Base-by-base conservation (phyloP, 176 grass and related monocot genomes). In the Bothriochloa decipiens region DNA sequence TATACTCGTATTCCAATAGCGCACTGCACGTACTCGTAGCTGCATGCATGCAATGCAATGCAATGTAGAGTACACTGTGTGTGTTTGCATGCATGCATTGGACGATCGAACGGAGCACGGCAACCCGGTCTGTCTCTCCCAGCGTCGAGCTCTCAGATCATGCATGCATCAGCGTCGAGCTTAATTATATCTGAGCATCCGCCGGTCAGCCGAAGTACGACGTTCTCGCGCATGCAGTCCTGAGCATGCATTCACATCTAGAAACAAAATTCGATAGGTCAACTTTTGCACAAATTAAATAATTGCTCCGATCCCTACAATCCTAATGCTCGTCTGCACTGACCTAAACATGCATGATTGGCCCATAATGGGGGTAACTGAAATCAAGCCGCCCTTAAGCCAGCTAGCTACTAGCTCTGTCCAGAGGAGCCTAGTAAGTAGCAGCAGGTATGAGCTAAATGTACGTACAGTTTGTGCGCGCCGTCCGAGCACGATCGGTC, bases 31-130 rank as follows among this genome's bases (percentile, higher is more conserved):
- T 53, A 53, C 50, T 53, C 36, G 67, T 41, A 70, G 68, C 36
- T 70, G 0, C 46, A 14, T 49, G 50, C 46, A 49, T 49, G 46
- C 17, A 53, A 2, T 32, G 29, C n/a, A n/a, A n/a, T 18, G 49
- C 49, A 52, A 18, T 18, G 49, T 52, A 52, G 18, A 57, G 18
- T n/a, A 58, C 53, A 58, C 53, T 58, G 20, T 58, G 53, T 63
- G 60, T 58, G 20, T 58, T 20, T 63, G 60, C 60, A 26, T 27
- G 35, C 18, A 13, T 70, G 20, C 35, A 6, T 70, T 23, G 68
- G 68, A 41, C 37, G 68, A n/a, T 70, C 68, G 3, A 42, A 41
- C 68, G 68, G 68, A 12, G 68, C 68, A 70, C 36, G 68, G 68
- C 68, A 42, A 40, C 37, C 10, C 67, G 35, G 36, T 12, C 68